These are phyloP conservation scores for Apiotrichum domesticum DNA, from an alignment of 1,284 basidiomycete species.

Conservation along the genomic window DNA sequence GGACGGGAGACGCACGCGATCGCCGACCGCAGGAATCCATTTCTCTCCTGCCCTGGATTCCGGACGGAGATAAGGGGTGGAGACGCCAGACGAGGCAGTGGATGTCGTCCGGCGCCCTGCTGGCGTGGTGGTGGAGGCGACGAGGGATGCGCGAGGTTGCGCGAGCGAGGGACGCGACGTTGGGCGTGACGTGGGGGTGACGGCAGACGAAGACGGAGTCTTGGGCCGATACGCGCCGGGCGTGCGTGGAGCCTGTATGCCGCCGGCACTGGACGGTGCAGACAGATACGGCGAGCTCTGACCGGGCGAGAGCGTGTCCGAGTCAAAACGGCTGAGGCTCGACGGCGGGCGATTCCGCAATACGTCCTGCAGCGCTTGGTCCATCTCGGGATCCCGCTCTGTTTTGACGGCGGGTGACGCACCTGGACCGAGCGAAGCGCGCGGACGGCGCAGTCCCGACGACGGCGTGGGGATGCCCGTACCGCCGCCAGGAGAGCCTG, in stretches of 20 bases:
- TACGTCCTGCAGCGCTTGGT: slow-evolving; percentile 36
- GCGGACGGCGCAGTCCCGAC: slow-evolving; percentile 28
- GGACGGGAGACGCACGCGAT: slow-evolving; percentile 74
- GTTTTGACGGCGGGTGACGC: neutral
- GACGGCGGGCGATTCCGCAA: slow-evolving; percentile 2
- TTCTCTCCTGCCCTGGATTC: slow-evolving; percentile 35
- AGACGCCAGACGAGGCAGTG: slow-evolving; percentile 23
- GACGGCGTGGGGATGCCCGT: slow-evolving; percentile 37
- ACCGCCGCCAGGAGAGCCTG: slow-evolving; percentile 17
- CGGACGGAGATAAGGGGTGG: slow-evolving; percentile 30
- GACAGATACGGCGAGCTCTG: neutral
- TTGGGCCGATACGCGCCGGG: slow-evolving; percentile 21
- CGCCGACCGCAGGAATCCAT: slow-evolving; percentile 54
- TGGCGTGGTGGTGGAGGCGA: slow-evolving; percentile 22
- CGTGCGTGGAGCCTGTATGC: slow-evolving; percentile 26
- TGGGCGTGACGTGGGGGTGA: slow-evolving; percentile 24
- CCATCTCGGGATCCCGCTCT: slow-evolving; percentile 28
- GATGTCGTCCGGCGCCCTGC: slow-evolving; percentile 35
- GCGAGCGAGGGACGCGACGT: slow-evolving; percentile 10
- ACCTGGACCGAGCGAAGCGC: slow-evolving; percentile 38
- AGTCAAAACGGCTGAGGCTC: slow-evolving; percentile 14
- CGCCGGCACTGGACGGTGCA: slow-evolving; percentile 5
- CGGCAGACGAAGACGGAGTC: slow-evolving; percentile 23
- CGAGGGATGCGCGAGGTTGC: slow-evolving; percentile 24
- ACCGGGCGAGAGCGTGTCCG: slow-evolving; percentile 18